Conservation (phyloP, 2,329 filamentous ascomycete species). For the Ophiocordyceps camponoti-floridani region DNA sequence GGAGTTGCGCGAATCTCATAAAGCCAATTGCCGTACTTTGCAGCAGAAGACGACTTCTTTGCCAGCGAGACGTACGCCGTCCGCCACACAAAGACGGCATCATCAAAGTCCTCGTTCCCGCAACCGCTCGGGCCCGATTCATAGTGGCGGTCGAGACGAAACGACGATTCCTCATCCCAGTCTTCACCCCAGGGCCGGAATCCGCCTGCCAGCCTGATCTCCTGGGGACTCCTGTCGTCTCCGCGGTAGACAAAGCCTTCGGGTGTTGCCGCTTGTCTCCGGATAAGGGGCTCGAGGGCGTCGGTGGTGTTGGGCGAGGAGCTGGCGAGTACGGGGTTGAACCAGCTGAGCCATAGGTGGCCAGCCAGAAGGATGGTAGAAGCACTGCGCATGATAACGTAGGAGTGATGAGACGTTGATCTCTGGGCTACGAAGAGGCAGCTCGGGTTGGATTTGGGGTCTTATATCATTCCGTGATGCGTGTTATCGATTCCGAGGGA, state of each 20-base stretch:
- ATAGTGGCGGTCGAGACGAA: neutral
- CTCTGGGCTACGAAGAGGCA: neutral
- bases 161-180: neutral
- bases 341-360: neutral
- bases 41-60: neutral
- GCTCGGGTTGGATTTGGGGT: neutral
- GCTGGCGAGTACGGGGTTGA: neutral
- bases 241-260: conserved; percentile 1
- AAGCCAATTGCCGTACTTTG: conserved; percentile 1
- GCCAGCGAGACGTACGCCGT: conserved; percentile 1
- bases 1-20: conserved; percentile 3
- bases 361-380: neutral
- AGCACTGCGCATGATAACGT: neutral
- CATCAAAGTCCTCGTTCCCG: neutral
- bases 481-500: no score
- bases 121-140: conserved; percentile 1
- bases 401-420: neutral
- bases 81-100: neutral
- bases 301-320: neutral
- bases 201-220: conserved; percentile 1
- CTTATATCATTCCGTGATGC: neutral
- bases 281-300: neutral
- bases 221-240: conserved; percentile 2
- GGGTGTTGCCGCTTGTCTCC: neutral
- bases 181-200: conserved; percentile 2